A percentile compares a stretch with the other conserved stretches of the same genome.
phyloP scores from a whole-genome alignment of 2,329 filamentous ascomycete genomes.

The Domatiomyces globalis region DNA sequence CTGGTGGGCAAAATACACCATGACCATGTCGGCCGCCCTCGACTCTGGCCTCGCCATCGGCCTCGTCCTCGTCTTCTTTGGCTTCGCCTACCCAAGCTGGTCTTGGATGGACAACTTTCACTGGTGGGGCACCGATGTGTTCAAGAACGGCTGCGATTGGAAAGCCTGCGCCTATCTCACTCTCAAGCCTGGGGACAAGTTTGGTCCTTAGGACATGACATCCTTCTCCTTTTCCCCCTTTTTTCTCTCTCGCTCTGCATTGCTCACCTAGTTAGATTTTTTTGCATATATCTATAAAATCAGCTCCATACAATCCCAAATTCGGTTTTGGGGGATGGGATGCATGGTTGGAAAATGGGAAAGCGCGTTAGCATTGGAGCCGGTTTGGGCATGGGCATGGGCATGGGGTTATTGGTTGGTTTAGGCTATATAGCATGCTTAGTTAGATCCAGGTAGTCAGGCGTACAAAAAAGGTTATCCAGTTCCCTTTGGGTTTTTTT shows the following conservation, averaged over 20 bases:
- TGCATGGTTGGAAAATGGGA: no score
- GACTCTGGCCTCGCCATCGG: constrained; percentile 73
- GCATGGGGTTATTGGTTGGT: no score
- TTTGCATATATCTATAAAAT: no score
- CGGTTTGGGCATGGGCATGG: no score
- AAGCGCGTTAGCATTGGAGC: no score
- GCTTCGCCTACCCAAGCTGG: constrained; percentile 66
- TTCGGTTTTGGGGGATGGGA: no score
- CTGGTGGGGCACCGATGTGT: constrained; percentile 84
- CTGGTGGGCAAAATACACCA: constrained; percentile 88
- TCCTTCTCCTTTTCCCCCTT: background rate
- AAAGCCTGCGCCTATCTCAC: constrained; percentile 57
- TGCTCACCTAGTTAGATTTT: no score
- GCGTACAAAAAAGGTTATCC: no score
- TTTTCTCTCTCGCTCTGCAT: background rate
- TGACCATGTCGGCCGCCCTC: constrained; percentile 71
- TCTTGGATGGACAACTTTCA: constrained; percentile 57
- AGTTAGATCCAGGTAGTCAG: no score
- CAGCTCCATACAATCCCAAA: no score
- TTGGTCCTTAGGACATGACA: constrained; percentile 23
- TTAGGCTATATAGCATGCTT: no score
- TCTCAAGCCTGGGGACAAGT: constrained; percentile 49
- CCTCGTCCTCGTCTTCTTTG: constrained; percentile 73
- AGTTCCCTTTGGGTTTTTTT: no score
- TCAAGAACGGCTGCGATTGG: constrained; percentile 77